These are phyloP conservation scores for Cladosporium sphaerospermum DNA, from an alignment of 2,329 filamentous ascomycete species.

Conservation along the genomic window DNA sequence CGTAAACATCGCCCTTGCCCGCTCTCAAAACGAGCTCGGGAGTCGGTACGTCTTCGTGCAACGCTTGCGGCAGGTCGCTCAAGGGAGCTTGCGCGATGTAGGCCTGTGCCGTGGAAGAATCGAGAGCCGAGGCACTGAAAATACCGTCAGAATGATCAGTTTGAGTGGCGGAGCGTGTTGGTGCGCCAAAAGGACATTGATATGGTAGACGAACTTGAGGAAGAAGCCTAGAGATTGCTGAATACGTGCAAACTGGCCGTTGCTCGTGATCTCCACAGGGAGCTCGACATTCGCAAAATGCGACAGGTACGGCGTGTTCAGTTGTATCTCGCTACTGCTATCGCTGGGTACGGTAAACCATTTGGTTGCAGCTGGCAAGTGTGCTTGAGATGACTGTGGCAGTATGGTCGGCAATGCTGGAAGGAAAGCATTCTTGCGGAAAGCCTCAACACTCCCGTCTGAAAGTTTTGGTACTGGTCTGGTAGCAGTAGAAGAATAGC, in stretches of 20 bases:
- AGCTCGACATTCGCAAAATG: slow-evolving; percentile 46
- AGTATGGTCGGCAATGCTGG: slow-evolving; percentile 50
- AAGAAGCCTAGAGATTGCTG: slow-evolving; percentile 60
- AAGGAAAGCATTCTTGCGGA: slow-evolving; percentile 49
- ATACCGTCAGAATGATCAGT: not conserved
- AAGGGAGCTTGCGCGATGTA: slow-evolving; percentile 84
- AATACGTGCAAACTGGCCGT: slow-evolving; percentile 50
- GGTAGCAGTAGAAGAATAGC: slow-evolving; percentile 10
- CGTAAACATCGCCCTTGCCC: slow-evolving; percentile 80
- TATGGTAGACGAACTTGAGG: slow-evolving; percentile 43
- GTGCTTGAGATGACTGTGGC: slow-evolving; percentile 36
- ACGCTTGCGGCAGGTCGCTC: slow-evolving; percentile 54
- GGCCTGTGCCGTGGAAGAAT: slow-evolving; percentile 38
- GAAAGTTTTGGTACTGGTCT: slow-evolving; percentile 21
- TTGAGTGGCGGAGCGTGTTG: slow-evolving; percentile 18
- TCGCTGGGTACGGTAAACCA: slow-evolving; percentile 48
- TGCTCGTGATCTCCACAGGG: slow-evolving; percentile 52
- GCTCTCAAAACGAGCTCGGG: slow-evolving; percentile 57
- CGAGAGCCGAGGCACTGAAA: slow-evolving; percentile 21
- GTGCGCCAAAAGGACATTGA: slow-evolving; percentile 11
- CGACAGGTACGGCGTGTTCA: slow-evolving; percentile 41
- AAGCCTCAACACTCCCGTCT: slow-evolving; percentile 33
- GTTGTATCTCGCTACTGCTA: slow-evolving; percentile 2
- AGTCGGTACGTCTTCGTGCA: slow-evolving; percentile 61
- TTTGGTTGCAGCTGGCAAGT: slow-evolving; percentile 49